These are phyloP conservation scores for Pulchroboletus neoregius DNA, from an alignment of 1,284 basidiomycete species.

Conservation along the genomic window DNA sequence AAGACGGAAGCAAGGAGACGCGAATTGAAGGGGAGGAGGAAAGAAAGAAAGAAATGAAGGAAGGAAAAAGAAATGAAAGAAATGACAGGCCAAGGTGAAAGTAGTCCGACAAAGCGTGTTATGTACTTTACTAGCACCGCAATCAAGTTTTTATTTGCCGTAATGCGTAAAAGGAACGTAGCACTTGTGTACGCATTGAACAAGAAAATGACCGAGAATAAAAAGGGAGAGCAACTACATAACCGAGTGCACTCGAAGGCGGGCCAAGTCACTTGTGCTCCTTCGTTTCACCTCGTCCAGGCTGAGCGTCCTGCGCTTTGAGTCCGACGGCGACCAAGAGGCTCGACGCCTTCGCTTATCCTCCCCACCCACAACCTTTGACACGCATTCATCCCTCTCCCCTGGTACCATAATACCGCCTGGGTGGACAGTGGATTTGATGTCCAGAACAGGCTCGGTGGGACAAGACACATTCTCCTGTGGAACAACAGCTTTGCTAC, in stretches of 20 bases:
- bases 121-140: conserved; percentile 1
- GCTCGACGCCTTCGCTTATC: conserved; percentile 15
- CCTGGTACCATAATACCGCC: conserved; percentile 1
- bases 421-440: conserved; percentile 11
- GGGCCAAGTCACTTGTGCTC: conserved; percentile 24
- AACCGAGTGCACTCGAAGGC: conserved; percentile 1
- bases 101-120: background rate
- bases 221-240: background rate
- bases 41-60: background rate
- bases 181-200: background rate
- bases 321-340: conserved; percentile 26
- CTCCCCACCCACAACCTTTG: conserved; percentile 3
- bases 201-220: background rate
- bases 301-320: conserved; percentile 24
- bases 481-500: conserved; percentile 16
- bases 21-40: background rate
- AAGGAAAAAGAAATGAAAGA: conserved; percentile 2
- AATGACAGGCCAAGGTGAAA: background rate
- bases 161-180: background rate
- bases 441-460: conserved; percentile 27
- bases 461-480: conserved; percentile 14
- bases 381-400: background rate
- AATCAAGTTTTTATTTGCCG: conserved; percentile 6
- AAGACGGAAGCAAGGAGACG: background rate
- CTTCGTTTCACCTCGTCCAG: conserved; percentile 16